phyloP scores from a whole-genome alignment of 208 protist genomes.

The Trichomonas gallinae region DNA sequence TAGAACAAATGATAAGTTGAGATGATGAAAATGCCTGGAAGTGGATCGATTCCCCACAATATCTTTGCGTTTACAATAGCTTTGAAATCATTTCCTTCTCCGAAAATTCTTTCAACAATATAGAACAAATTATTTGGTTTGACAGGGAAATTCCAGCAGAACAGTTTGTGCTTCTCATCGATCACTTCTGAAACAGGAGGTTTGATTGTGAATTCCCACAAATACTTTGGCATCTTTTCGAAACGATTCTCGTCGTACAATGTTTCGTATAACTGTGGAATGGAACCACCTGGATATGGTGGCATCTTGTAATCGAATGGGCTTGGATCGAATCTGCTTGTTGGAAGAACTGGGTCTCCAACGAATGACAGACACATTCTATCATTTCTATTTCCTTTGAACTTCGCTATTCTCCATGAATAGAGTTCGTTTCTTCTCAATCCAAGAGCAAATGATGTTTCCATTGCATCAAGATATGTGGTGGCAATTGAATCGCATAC shows the following conservation, averaged over 20 bases:
- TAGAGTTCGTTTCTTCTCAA: neutral
- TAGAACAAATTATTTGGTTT: neutral
- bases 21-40: neutral
- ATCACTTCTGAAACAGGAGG: neutral
- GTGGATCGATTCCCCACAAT: neutral
- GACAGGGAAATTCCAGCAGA: neutral
- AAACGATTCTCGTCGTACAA: neutral
- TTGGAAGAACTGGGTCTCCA: neutral
- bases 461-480: neutral
- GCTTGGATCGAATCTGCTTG: neutral
- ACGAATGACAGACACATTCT: neutral
- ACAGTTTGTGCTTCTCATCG: neutral
- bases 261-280: neutral
- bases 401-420: neutral
- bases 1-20: neutral
- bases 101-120: neutral
- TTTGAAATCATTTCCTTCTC: neutral
- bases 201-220: neutral
- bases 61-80: neutral
- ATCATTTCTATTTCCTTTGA: neutral
- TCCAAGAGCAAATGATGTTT: neutral
- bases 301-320: neutral
- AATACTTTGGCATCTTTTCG: neutral
- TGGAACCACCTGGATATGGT: neutral
- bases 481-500: neutral